Evolutionary conservation across 257 asterid species (phyloP).

Genomic region (Nicotiana noctiflora): DNA sequence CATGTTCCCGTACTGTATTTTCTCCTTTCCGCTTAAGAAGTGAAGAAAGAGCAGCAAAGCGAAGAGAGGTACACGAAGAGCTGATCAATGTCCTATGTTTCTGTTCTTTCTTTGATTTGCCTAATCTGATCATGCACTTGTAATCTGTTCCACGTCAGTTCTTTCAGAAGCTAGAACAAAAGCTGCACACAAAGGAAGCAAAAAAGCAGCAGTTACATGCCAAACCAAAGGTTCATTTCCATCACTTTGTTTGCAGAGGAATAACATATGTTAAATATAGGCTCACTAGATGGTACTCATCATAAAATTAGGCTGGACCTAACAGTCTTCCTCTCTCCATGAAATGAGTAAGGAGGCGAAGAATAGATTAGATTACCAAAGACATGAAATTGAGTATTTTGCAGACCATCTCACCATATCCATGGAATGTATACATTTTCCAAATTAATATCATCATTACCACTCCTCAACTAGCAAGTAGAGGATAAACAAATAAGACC

Average conservation of each 20-base stretch:
- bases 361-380: background rate
- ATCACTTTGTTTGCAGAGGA: background rate
- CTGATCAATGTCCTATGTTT: background rate
- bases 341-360: background rate
- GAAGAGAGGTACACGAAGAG: slow-evolving; percentile 59
- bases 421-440: background rate
- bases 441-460: background rate
- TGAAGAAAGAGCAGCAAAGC: slow-evolving; percentile 78
- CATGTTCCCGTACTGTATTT: slow-evolving; percentile 30
- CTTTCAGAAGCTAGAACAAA: slow-evolving; percentile 66
- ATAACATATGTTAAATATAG: background rate
- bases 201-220: slow-evolving; percentile 36
- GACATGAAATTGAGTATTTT: background rate
- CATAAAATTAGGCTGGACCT: background rate
- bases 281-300: background rate
- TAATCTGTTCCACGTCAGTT: slow-evolving; percentile 26
- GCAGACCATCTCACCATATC: background rate
- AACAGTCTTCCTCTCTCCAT: background rate
- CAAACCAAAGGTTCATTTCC: slow-evolving; percentile 49
- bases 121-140: background rate
- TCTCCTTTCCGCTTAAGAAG: slow-evolving; percentile 65
- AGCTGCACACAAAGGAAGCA: slow-evolving; percentile 33
- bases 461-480: background rate
- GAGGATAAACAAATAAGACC: background rate
- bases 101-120: background rate